phyloP scores from a whole-genome alignment of 768 basidiomycete genomes.

The Russula compacta region DNA sequence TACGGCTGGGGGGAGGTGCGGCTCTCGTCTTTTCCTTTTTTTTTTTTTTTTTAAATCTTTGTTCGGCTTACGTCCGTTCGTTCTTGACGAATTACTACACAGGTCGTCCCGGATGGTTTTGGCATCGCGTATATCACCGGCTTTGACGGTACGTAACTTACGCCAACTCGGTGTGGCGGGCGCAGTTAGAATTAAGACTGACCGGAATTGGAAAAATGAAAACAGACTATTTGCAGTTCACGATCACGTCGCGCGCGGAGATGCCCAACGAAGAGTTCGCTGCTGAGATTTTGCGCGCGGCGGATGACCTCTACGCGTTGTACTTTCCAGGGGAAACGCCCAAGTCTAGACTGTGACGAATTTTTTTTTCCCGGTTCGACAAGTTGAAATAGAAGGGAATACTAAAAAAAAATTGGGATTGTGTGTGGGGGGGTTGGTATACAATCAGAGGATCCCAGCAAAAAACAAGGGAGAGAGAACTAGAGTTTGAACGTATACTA shows the following conservation, averaged over 20 bases:
- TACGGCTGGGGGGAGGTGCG: slow-evolving; percentile 91
- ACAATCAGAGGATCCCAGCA: too few species aligned
- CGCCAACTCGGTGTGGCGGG: neutral
- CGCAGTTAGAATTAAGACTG: neutral
- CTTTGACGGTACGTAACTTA: slow-evolving; percentile 47
- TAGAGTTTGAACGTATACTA: too few species aligned
- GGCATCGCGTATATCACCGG: slow-evolving; percentile 95
- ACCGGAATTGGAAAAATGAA: neutral
- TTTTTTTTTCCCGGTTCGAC: neutral
- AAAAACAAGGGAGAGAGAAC: too few species aligned
- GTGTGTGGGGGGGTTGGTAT: neutral
- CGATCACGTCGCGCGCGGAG: slow-evolving; percentile 77
- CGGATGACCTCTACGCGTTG: slow-evolving; percentile 63
- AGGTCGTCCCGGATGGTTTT: slow-evolving; percentile 88
- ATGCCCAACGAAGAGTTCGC: slow-evolving; percentile 74
- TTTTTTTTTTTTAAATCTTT: neutral
- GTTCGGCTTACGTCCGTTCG: neutral
- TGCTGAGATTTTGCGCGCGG: slow-evolving; percentile 53
- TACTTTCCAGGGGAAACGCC: slow-evolving; percentile 22
- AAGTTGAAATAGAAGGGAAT: too few species aligned
- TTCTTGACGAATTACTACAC: neutral
- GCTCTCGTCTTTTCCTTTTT: neutral
- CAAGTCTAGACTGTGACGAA: slow-evolving; percentile 7
- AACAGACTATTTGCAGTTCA: slow-evolving; percentile 76
- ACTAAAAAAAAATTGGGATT: neutral